Evolutionary conservation across 768 basidiomycete genomes (phyloP), one percentile per base, ranked within the genome.

Genomic region (Mycena filopes): DNA sequence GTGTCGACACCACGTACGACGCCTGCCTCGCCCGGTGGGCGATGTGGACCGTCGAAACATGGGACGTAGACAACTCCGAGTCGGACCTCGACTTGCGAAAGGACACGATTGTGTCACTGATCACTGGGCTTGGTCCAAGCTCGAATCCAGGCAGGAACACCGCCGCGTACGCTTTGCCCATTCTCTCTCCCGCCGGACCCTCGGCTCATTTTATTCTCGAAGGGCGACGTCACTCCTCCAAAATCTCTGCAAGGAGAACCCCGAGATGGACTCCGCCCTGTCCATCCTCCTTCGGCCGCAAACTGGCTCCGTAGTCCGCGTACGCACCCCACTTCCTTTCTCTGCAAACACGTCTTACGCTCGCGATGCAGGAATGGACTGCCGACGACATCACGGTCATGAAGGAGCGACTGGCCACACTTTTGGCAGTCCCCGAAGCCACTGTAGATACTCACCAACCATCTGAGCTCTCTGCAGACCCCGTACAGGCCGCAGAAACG

Each of bases 1-100:
- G 73, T 70, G 49, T 41, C 43, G 54, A 63, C 69, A 50, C 65
- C 38, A 51, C 67, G 68, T 88, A 88, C 71, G 80, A 83, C 46
- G 76, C 81, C 58, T 90, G 88, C 68, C 78, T 93, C 12, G 88
- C 89, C 13, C 84, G 86, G 55, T 95, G 93, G 93, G 85, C 78
- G 5, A 77, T 81, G 23, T 94, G 93, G 92, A 79, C 81, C 31
- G 73, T 85, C 26, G 80, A 83, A 40, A 77, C 71, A 15, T 83
- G 78, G 77, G 76, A 76, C 11, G 71, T 65, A 20, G 74, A 50
- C 26, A 63, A 57, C 28, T 64, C 73, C 23, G 70, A 73, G 13
- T 53, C 60, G n/a, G 83, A 81, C 28, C 68, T 70, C 18, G 80
- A 86, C 60, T 60, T 88, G 31, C 80, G 78, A 62, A 86, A 80